Conservation (phyloP, 2,329 filamentous ascomycete species). For the Colletotrichum zoysiae region DNA sequence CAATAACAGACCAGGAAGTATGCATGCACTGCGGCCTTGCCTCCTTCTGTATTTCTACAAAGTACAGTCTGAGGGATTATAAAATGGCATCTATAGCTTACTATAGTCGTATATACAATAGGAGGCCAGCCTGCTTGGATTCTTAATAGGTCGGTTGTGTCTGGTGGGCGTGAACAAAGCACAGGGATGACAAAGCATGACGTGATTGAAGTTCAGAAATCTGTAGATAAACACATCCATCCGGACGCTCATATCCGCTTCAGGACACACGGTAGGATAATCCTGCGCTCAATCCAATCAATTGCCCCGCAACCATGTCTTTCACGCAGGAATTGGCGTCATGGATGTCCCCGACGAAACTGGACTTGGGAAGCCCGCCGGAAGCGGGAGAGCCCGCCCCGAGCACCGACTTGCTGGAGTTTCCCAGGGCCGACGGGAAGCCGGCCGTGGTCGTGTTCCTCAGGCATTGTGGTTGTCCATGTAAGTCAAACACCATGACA, state of each 20-base stretch:
- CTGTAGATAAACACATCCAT: neutral
- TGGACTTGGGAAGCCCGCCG: neutral
- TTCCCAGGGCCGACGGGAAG: slow-evolving; percentile 66
- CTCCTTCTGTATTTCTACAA: no score
- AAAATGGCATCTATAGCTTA: no score
- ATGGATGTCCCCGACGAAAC: slow-evolving; percentile 17
- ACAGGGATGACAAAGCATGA: slow-evolving; percentile 13
- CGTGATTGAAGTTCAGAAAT: neutral
- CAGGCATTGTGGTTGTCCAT: slow-evolving; percentile 80
- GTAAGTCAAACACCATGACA: slow-evolving; percentile 59
- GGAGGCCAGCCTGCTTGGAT: no score
- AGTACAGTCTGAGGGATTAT: no score
- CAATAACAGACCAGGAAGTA: no score
- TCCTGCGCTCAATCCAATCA: neutral
- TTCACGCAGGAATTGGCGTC: slow-evolving; percentile 27
- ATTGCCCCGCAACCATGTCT: slow-evolving; percentile 1
- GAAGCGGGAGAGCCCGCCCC: slow-evolving; percentile 12
- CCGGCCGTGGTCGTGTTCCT: slow-evolving; percentile 76
- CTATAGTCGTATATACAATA: no score
- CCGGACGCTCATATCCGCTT: neutral
- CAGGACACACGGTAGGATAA: no score
- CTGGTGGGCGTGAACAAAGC: neutral
- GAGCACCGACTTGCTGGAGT: slow-evolving; percentile 47
- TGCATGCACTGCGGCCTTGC: no score
- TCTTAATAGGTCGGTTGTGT: no score